Evolutionary conservation across 2,329 filamentous ascomycete species (phyloP), one percentile per base, ranked within the genome.

Genomic region (Colletotrichum phormii): DNA sequence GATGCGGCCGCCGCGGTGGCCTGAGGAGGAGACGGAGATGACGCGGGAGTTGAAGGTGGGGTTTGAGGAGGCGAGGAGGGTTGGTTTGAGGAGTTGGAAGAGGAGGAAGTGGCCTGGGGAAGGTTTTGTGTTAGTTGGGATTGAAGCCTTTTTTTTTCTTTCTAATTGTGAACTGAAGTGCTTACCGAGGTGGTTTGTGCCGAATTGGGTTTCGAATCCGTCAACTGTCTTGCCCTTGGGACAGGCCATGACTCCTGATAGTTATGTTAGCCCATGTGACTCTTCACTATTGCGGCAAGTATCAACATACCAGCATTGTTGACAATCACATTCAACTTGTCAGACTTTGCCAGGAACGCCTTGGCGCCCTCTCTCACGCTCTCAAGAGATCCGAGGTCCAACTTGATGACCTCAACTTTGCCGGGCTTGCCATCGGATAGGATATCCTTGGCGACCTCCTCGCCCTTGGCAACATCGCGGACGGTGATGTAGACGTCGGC

Each of bases 101-200:
- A 90, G 81, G 0, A 89, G 82, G 79, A 90, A 90, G 74, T 89
- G 86, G 9, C 80, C 68, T 71, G 15, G 18, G 5, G 51, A 11
- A 5, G 35, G 3, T 13, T 49, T 9, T 22, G 18, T 15, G 49
- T 71, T 67, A 62, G 26, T 29, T 29, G 2, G 26, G 13, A 6
- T 15, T 9, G n/a, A 9, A 24, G 13, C 7, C 37, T 18, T 7
- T 5, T 1, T 22, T 13, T 4, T 2, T 22, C 49, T 8, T 2
- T 22, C 49, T 8, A 8, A 4, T 15, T 24, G 35, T 26, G 3
- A 3, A 2, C 15, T 11, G 5, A 13, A 3, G 15, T 15, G 31
- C 63, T 26, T 71, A 71, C 68, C 83, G 1, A 91, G 79, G 75
- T 90, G 84, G 76, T 90, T 89, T 7, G 83, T 85, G 42, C 83